phyloP scores from a whole-genome alignment of 176 grass and related monocot species.

The Paspalum notatum region DNA sequence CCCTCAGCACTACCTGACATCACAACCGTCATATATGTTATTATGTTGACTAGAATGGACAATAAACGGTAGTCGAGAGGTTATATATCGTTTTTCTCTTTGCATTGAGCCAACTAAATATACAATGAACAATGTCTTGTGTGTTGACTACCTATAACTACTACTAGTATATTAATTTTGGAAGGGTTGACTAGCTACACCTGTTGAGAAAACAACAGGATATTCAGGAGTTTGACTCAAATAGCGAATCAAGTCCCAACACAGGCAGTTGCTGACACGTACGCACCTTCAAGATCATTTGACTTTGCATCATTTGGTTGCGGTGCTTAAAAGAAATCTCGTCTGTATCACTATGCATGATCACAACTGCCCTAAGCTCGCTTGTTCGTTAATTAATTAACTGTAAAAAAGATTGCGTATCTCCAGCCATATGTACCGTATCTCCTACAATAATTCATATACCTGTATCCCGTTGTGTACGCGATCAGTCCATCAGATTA shows the following conservation, averaged over 20 bases:
- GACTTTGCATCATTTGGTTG: neutral
- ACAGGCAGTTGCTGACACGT: neutral
- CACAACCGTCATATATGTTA: too few species aligned
- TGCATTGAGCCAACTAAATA: too few species aligned
- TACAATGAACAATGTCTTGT: too few species aligned
- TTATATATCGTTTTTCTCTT: too few species aligned
- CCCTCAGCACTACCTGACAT: too few species aligned
- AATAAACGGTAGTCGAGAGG: too few species aligned
- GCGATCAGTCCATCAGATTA: neutral
- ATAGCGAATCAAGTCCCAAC: neutral
- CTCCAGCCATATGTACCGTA: neutral
- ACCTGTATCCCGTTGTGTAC: neutral
- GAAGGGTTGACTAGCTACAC: neutral
- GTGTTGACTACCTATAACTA: too few species aligned
- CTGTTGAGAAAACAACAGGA: neutral
- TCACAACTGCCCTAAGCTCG: neutral
- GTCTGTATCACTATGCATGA: neutral
- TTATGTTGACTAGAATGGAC: too few species aligned
- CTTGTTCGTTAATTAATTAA: too few species aligned
- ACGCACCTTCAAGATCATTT: neutral
- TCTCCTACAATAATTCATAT: neutral
- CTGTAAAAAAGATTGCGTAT: neutral
- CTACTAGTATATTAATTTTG: too few species aligned
- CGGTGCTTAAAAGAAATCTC: neutral
- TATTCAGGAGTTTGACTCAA: neutral